Percentiles rank a stretch among this genome's conserved stretches.
Conservation (phyloP, 257 asterid genomes). For the Hygrophila difformis region DNA sequence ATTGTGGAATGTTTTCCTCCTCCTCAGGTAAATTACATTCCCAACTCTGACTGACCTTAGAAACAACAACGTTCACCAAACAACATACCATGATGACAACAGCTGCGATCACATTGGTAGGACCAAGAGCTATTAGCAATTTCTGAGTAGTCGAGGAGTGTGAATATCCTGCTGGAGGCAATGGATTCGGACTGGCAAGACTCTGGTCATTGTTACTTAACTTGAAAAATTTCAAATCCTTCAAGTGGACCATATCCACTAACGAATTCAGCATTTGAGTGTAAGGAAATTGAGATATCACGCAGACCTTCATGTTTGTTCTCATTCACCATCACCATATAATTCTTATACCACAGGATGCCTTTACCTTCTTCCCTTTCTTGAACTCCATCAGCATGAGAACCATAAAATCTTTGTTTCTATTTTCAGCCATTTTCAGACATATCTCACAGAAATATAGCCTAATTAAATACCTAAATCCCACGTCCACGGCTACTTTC, state of each 20-base stretch:
- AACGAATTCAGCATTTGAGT: too few species aligned
- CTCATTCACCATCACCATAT: constrained; percentile 25
- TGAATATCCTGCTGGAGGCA: constrained; percentile 11
- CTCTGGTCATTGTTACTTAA: constrained; percentile 36
- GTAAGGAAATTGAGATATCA: constrained; percentile 56
- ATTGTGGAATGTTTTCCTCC: constrained; percentile 26
- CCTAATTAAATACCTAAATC: constrained; percentile 70
- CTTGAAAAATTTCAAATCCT: constrained; percentile 68
- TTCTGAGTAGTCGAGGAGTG: constrained; percentile 15
- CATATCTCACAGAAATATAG: constrained; percentile 63
- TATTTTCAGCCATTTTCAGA: constrained; percentile 34
- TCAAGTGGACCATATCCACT: constrained; percentile 34
- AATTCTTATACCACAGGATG: constrained; percentile 46
- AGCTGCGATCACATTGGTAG: constrained; percentile 25
- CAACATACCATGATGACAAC: constrained; percentile 27
- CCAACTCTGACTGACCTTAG: constrained; percentile 21
- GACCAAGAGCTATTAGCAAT: constrained; percentile 27
- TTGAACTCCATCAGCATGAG: too few species aligned
- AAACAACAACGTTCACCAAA: constrained; percentile 30
- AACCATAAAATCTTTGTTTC: too few species aligned
- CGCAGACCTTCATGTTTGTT: constrained; percentile 13
- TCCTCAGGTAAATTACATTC: constrained; percentile 17
- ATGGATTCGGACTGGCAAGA: constrained; percentile 62
- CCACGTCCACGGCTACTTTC: constrained; percentile 47
- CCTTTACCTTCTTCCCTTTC: constrained; percentile 30